Percentiles rank a stretch among this genome's conserved stretches.
These are phyloP conservation scores for Podosphaera aphanis DNA, from an alignment of 2,329 filamentous ascomycete genomes.

Conservation along the genomic window DNA sequence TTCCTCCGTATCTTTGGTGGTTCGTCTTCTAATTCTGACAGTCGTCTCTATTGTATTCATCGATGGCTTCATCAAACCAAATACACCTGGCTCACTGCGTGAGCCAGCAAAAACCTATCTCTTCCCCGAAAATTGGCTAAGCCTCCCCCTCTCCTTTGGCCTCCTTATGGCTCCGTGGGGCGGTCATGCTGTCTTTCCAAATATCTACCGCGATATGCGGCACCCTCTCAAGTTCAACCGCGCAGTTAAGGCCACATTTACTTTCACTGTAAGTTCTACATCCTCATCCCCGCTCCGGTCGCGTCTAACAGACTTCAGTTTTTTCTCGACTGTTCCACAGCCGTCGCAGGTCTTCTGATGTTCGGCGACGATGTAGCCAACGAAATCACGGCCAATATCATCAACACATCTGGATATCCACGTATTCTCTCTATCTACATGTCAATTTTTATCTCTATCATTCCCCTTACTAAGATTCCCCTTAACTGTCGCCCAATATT, in stretches of 20 bases:
- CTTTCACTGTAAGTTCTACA: constrained; percentile 43
- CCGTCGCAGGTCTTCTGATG: constrained; percentile 72
- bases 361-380: constrained; percentile 76
- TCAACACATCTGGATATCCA: constrained; percentile 53
- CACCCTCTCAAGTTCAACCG: constrained; percentile 45
- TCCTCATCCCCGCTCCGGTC: neutral
- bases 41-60: constrained; percentile 65
- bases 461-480: constrained; percentile 87
- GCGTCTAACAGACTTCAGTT: constrained; percentile 25
- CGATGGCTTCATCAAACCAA: constrained; percentile 66
- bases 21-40: constrained; percentile 19
- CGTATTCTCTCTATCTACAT: constrained; percentile 50
- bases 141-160: constrained; percentile 69
- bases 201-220: constrained; percentile 56
- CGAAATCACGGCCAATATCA: constrained; percentile 76
- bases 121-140: constrained; percentile 63
- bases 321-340: constrained; percentile 58
- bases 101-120: constrained; percentile 60
- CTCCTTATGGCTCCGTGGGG: constrained; percentile 69
- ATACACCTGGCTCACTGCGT: constrained; percentile 58
- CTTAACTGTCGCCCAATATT: constrained; percentile 75
- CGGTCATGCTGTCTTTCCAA: constrained; percentile 49
- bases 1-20: no score
- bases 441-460: constrained; percentile 71
- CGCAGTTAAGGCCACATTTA: constrained; percentile 59